Evolutionary conservation across 352 stramenopile genomes (phyloP).

Genomic region (Pythium pectinolyticum): DNA sequence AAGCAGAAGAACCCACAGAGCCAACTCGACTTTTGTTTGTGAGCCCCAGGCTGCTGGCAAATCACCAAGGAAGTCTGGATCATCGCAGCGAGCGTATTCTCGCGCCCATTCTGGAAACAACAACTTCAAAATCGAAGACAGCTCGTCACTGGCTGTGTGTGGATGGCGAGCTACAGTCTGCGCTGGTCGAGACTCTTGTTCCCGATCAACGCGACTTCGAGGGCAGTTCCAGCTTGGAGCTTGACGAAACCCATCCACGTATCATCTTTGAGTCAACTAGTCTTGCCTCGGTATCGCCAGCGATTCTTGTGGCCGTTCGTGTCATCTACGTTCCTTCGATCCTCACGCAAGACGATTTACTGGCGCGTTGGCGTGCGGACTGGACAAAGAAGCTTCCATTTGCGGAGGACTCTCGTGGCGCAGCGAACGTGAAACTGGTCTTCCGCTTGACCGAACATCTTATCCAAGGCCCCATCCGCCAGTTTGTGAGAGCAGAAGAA

Average conservation of each 20-base stretch:
- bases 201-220: neutral
- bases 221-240: neutral
- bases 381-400: constrained; percentile 23
- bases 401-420: constrained; percentile 18
- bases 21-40: constrained; percentile 12
- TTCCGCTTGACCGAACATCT: constrained; percentile 14
- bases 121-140: neutral
- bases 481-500: constrained; percentile 24
- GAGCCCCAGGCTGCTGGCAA: constrained; percentile 8
- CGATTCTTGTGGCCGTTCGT: constrained; percentile 5
- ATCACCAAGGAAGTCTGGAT: neutral
- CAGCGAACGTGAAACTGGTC: constrained; percentile 17
- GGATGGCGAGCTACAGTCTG: constrained; percentile 11
- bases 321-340: constrained; percentile 10
- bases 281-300: constrained; percentile 8
- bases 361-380: constrained; percentile 8
- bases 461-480: neutral
- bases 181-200: neutral
- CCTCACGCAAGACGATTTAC: constrained; percentile 4
- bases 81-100: neutral
- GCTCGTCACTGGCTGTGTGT: constrained; percentile 15
- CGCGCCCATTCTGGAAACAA: neutral
- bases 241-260: neutral
- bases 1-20: no score
- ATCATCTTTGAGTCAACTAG: constrained; percentile 21